Evolutionary conservation across 805 yeast genomes (phyloP).

Genomic region (Ogataea paraovalis): DNA sequence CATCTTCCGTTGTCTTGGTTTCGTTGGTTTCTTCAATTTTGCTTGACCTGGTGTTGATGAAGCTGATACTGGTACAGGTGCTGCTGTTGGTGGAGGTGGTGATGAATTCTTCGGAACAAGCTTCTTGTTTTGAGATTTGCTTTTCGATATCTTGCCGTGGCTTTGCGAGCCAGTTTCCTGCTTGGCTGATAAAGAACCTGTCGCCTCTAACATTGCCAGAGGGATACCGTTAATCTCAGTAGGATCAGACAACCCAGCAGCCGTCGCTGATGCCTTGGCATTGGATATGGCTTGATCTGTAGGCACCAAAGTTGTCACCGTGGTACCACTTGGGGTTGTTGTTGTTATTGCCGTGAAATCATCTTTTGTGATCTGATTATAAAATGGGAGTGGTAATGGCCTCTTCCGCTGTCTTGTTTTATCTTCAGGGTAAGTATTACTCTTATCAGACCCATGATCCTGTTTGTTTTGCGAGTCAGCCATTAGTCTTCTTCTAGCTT

Average conservation of each 20-base stretch:
- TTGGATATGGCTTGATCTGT: conserved; percentile 70
- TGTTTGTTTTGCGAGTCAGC: conserved; percentile 33
- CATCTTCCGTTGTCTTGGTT: conserved; percentile 7
- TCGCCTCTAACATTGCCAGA: conserved; percentile 62
- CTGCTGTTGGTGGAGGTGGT: neutral
- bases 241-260: conserved; percentile 51
- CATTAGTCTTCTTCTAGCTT: conserved; percentile 72
- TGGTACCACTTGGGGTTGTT: conserved; percentile 90
- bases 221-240: conserved; percentile 38
- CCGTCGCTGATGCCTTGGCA: conserved; percentile 54
- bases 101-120: neutral
- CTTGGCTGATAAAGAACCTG: conserved; percentile 52
- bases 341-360: conserved; percentile 81
- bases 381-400: conserved; percentile 78
- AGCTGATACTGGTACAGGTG: neutral
- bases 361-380: conserved; percentile 85
- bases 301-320: conserved; percentile 84
- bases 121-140: neutral
- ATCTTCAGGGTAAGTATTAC: conserved; percentile 1
- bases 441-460: conserved; percentile 7
- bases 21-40: conserved; percentile 2
- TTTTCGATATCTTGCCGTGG: neutral
- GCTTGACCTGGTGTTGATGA: neutral
- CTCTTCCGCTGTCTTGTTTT: conserved; percentile 25
- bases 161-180: neutral